Evolutionary conservation across 1,139 yeast genomes (phyloP).

Genomic region (Pichia sp.): DNA sequence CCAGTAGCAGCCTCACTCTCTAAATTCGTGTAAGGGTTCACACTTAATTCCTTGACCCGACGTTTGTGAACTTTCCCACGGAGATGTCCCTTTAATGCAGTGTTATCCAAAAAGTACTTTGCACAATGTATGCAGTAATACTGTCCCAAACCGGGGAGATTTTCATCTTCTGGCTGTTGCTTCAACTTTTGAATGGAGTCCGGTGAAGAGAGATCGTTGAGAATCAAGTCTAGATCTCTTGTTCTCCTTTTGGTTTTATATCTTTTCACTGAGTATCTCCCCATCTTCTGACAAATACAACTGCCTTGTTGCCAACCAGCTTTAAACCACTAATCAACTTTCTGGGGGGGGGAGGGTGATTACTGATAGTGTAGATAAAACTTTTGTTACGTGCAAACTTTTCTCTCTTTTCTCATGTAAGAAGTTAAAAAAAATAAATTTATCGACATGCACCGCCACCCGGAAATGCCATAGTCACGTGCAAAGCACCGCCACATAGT

Average conservation of each 20-base stretch:
- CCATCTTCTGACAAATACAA: conserved; percentile 45
- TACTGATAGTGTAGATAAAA: not conserved
- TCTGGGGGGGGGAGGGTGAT: conserved; percentile 18
- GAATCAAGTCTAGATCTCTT: conserved; percentile 79
- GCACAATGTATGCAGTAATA: conserved; percentile 93
- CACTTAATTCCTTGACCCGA: conserved; percentile 68
- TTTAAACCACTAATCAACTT: too few relatives aligned
- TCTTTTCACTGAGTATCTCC: conserved; percentile 74
- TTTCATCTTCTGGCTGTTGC: conserved; percentile 84
- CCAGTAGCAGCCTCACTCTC: conserved; percentile 94
- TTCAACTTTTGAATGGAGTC: conserved; percentile 60
- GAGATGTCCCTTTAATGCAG: conserved; percentile 67
- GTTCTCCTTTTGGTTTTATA: conserved; percentile 81
- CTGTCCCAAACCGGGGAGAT: conserved; percentile 90
- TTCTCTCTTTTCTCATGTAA: not conserved
- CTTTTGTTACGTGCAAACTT: not conserved
- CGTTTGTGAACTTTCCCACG: conserved; percentile 80
- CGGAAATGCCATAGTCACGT: not conserved
- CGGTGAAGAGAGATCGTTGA: conserved; percentile 63
- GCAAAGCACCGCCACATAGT: not conserved
- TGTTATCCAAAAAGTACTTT: conserved; percentile 77
- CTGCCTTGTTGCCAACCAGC: not conserved
- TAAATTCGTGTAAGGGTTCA: conserved; percentile 77
- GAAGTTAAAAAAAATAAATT: not conserved
- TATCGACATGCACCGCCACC: conserved; percentile 4